Evolutionary conservation across 768 basidiomycete species (phyloP).

Genomic region (Trametes punicea): DNA sequence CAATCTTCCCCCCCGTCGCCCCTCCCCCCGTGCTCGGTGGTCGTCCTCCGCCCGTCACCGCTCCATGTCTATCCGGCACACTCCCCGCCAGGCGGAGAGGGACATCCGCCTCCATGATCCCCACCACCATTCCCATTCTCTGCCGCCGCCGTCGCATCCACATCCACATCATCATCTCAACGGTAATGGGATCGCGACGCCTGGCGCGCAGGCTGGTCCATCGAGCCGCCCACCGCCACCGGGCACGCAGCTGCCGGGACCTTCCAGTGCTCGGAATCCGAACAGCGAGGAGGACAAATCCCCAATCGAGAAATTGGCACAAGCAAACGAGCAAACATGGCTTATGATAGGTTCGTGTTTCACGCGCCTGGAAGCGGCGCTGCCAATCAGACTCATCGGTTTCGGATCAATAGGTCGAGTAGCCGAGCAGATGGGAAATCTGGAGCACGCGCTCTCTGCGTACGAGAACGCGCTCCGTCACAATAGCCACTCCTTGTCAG

Average conservation of each 20-base stretch:
- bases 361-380: constrained; percentile 5
- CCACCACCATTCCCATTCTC: constrained; percentile 39
- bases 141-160: constrained; percentile 40
- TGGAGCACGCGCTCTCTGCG: constrained; percentile 87
- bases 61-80: constrained; percentile 58
- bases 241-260: constrained; percentile 20
- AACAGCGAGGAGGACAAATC: constrained; percentile 34
- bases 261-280: constrained; percentile 37
- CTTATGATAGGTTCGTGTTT: constrained; percentile 73
- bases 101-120: constrained; percentile 65
- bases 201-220: constrained; percentile 36
- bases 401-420: constrained; percentile 66
- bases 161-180: constrained; percentile 48
- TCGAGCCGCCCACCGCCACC: constrained; percentile 37
- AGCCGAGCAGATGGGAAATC: constrained; percentile 93
- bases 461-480: constrained; percentile 96
- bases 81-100: constrained; percentile 56
- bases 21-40: constrained; percentile 22
- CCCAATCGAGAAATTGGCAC: constrained; percentile 71
- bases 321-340: constrained; percentile 95
- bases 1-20: constrained; percentile 35
- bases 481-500: constrained; percentile 87
- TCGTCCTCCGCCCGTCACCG: constrained; percentile 27
- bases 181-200: constrained; percentile 46
- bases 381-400: constrained; percentile 26